Evolutionary conservation across 2,329 filamentous ascomycete species (phyloP).

Genomic region (Macrophomina pseudophaseolina): DNA sequence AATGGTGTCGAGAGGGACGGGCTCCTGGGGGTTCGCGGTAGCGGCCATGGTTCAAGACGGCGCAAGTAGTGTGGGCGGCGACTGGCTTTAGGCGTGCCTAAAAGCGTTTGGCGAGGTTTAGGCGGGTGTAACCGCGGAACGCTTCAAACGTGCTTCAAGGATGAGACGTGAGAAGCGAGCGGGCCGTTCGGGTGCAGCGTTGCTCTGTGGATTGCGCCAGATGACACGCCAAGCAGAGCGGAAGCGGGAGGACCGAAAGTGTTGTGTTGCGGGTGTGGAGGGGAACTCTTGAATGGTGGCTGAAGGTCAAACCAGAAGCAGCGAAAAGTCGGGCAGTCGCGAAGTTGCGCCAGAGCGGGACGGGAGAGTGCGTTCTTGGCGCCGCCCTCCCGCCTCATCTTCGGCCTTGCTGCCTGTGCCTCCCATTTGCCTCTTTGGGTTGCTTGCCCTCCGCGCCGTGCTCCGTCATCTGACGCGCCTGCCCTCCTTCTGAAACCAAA

Average conservation of each 20-base stretch:
- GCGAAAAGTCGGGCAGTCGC: constrained; percentile 23
- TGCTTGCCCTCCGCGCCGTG: neutral
- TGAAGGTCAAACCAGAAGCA: neutral
- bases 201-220: constrained; percentile 2
- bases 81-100: constrained; percentile 18
- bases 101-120: constrained; percentile 25
- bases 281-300: constrained; percentile 7
- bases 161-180: constrained; percentile 20
- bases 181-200: constrained; percentile 11
- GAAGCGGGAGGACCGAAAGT: constrained; percentile 6
- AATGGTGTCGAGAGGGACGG: constrained; percentile 61
- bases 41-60: constrained; percentile 20
- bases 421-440: constrained; percentile 3
- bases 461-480: neutral
- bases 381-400: constrained; percentile 7
- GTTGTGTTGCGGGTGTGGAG: constrained; percentile 8
- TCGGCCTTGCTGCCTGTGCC: neutral
- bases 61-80: constrained; percentile 13
- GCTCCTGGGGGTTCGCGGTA: constrained; percentile 48
- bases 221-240: constrained; percentile 16
- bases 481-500: neutral
- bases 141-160: constrained; percentile 26
- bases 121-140: constrained; percentile 23
- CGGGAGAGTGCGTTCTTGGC: constrained; percentile 16
- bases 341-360: constrained; percentile 15